Evolutionary conservation across 2,329 filamentous ascomycete species (phyloP), one percentile per base, ranked within the genome.

Genomic region (Aciculosporium take): DNA sequence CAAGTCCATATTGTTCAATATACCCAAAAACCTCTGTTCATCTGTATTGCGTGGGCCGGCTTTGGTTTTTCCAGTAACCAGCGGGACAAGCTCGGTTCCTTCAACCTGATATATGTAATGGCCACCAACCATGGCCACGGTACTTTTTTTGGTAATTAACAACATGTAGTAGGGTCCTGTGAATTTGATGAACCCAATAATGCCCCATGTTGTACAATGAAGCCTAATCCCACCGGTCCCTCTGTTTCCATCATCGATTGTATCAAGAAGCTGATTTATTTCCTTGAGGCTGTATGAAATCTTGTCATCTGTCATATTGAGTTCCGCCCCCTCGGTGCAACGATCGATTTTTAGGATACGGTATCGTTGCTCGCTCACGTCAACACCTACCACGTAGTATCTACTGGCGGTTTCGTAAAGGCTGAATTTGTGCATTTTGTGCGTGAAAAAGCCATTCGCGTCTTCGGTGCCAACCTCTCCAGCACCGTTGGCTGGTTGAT

Each of bases 131-230:
- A 95, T 89, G 34, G 91, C 91, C 3, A 94, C 88, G 44, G 93
- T 93, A 55, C 84, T 91, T 65, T 93, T 80, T 63, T 96, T 96
- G 30, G 88, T 95, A 54, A 96, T 88, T 37, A 96, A 66, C 24
- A 96, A 72, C 88, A 98, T 96, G 60, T 98, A 98, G 60, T 93
- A 95, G 3, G 86, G 79, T 2, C 89, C 87, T 0, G 91, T 98
- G 59, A 98, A 96, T 46, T 84, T 76, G 59, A 98, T 91, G 60
- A 98, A 98, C 4, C 91, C 91, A 21, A 98, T 67, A 21, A 98
- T 65, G 2, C 91, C 91, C 91, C 89, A 98, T 4, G 84, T 86
- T 45, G 79, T 93, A 59, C 84, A 93, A 45, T 84, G 85, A 42
- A 94, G 70, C 59, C 84, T 91, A 62, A 98, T 74, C 1, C 91